phyloP scores from a whole-genome alignment of 2,329 filamentous ascomycete species.

The Neophaeococcomyces aloes region DNA sequence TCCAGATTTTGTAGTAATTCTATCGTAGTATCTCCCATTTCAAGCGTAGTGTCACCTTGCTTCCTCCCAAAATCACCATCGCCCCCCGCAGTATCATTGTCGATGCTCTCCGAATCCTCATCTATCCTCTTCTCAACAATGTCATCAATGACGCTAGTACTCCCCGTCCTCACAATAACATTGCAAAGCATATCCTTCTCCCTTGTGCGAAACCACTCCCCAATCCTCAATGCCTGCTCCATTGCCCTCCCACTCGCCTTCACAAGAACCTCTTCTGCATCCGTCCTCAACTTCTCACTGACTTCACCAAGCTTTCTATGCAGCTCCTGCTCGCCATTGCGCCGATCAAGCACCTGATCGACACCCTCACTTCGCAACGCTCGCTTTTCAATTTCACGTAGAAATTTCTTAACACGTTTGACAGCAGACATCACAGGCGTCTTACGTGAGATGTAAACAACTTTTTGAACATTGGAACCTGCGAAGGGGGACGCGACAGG shows the following conservation, averaged over 20 bases:
- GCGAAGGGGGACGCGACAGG: constrained; percentile 45
- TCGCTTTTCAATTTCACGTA: constrained; percentile 44
- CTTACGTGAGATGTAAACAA: constrained; percentile 45
- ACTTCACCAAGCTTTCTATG: constrained; percentile 22
- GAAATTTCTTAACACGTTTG: constrained; percentile 49
- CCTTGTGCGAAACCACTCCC: constrained; percentile 41
- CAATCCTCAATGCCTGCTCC: constrained; percentile 45
- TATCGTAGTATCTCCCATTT: constrained; percentile 19
- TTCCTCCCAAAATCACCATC: constrained; percentile 13
- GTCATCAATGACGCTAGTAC: constrained; percentile 50
- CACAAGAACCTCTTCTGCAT: constrained; percentile 42
- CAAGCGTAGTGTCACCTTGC: constrained; percentile 7
- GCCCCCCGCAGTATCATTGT: constrained; percentile 12
- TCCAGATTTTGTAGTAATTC: constrained; percentile 13
- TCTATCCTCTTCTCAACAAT: constrained; percentile 35
- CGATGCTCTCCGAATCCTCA: constrained; percentile 24
- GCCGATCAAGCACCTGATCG: constrained; percentile 23
- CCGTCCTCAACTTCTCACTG: constrained; percentile 26
- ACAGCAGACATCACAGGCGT: constrained; percentile 49
- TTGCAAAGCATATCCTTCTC: constrained; percentile 39
- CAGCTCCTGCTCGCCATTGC: constrained; percentile 1
- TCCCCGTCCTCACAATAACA: constrained; percentile 46
- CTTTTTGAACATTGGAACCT: constrained; percentile 39
- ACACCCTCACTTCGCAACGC: constrained; percentile 27
- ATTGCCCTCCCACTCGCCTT: constrained; percentile 53